Evolutionary conservation across 495 filamentous ascomycete genomes (phyloP).

Genomic region (Acidiella bohemica): DNA sequence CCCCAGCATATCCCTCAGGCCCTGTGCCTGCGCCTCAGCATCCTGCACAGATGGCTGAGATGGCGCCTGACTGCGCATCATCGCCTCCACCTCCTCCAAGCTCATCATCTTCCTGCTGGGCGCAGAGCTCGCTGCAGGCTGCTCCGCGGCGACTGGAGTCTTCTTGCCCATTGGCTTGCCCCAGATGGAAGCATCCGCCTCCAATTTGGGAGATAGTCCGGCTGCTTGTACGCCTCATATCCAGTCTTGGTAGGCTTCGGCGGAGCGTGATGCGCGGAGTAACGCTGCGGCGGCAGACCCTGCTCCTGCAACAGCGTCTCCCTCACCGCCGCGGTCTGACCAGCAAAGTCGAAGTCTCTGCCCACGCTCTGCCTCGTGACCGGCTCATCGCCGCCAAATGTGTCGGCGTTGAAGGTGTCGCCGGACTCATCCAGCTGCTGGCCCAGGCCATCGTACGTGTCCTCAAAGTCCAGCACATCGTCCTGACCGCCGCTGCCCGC

Average conservation of each 20-base stretch:
- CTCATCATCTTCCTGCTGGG: constrained; percentile 71
- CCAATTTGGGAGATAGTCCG: constrained; percentile 70
- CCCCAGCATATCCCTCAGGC: constrained; percentile 21
- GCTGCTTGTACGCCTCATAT: constrained; percentile 76
- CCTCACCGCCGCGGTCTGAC: constrained; percentile 72
- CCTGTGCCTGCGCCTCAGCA: constrained; percentile 10
- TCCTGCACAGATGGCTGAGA: constrained; percentile 19
- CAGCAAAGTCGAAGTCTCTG: constrained; percentile 96
- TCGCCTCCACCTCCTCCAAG: constrained; percentile 91
- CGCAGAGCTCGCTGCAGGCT: constrained; percentile 17
- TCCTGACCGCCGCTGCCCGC: constrained; percentile 38
- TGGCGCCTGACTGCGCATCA: constrained; percentile 60
- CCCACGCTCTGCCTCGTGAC: constrained; percentile 43
- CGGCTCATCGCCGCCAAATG: constrained; percentile 56
- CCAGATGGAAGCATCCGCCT: constrained; percentile 91
- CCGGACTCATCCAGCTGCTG: constrained; percentile 84
- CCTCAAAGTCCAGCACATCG: constrained; percentile 87
- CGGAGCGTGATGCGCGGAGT: constrained; percentile 31
- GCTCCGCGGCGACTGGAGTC: constrained; percentile 13
- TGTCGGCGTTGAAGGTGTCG: constrained; percentile 95
- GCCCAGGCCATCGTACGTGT: constrained; percentile 93
- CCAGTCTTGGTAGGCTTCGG: constrained; percentile 54
- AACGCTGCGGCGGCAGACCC: constrained; percentile 44
- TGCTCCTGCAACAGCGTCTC: constrained; percentile 83
- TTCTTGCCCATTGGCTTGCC: constrained; percentile 52